These are phyloP conservation scores for Talaromyces liani DNA, from an alignment of 495 filamentous ascomycete genomes.

Conservation along the genomic window DNA sequence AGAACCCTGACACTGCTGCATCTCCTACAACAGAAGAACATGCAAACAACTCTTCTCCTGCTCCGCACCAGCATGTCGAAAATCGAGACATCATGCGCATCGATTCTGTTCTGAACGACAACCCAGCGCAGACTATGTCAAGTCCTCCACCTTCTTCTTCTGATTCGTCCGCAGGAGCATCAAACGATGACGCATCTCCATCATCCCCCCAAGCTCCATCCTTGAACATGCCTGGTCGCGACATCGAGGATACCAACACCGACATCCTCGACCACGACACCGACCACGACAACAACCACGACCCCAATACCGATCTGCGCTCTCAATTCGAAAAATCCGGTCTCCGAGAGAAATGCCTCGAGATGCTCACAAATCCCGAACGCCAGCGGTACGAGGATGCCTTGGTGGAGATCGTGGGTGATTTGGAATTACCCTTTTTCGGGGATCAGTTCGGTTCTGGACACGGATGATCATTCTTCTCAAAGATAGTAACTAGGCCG, in stretches of 20 bases:
- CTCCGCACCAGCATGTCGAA: neutral
- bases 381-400: conserved; percentile 1
- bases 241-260: neutral
- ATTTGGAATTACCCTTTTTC: neutral
- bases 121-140: neutral
- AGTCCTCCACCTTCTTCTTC: neutral
- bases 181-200: neutral
- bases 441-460: neutral
- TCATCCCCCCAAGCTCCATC: neutral
- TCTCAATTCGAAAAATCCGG: neutral
- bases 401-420: neutral
- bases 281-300: no score
- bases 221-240: neutral
- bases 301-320: no score
- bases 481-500: neutral
- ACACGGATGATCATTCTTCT: neutral
- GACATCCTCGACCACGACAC: neutral
- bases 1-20: neutral
- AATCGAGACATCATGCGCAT: neutral
- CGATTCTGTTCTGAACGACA: neutral
- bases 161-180: neutral
- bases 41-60: neutral
- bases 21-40: neutral
- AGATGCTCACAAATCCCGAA: neutral
- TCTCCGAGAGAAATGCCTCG: neutral